Conservation (phyloP, 2,329 filamentous ascomycete species). For the Magnaporthales sp. region DNA sequence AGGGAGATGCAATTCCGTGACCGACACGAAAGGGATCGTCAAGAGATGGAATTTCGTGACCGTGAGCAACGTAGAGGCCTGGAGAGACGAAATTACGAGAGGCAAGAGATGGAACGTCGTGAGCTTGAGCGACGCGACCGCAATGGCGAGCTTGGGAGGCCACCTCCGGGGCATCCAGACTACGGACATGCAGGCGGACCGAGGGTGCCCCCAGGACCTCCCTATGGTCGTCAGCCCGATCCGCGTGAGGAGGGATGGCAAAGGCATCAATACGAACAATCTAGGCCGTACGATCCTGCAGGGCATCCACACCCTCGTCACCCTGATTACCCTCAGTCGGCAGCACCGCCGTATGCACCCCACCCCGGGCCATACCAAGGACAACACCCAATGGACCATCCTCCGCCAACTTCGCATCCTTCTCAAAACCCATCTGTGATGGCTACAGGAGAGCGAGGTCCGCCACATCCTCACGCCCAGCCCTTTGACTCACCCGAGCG, state of each 20-base stretch:
- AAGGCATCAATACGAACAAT: constrained; percentile 26
- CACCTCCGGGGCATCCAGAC: constrained; percentile 33
- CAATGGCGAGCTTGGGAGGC: constrained; percentile 28
- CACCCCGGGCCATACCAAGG: constrained; percentile 22
- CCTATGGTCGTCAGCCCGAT: constrained; percentile 34
- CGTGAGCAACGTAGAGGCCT: constrained; percentile 29
- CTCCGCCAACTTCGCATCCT: constrained; percentile 22
- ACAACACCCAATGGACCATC: constrained; percentile 27
- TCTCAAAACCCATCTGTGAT: constrained; percentile 21
- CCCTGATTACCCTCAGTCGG: constrained; percentile 38
- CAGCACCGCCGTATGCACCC: constrained; percentile 27
- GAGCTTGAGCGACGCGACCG: constrained; percentile 28
- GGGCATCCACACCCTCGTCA: constrained; percentile 31
- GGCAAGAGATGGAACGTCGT: constrained; percentile 24
- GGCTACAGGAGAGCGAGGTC: constrained; percentile 13
- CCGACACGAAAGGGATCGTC: constrained; percentile 15
- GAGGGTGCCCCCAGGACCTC: constrained; percentile 22
- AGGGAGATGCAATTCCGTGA: constrained; percentile 32
- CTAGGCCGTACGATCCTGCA: constrained; percentile 33
- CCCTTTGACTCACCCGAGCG: constrained; percentile 43
- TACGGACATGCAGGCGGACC: constrained; percentile 21
- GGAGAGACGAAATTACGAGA: constrained; percentile 15
- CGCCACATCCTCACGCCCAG: constrained; percentile 21
- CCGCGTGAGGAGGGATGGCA: constrained; percentile 25
- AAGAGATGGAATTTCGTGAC: constrained; percentile 22